Base-by-base conservation (phyloP, 2,329 filamentous ascomycete species). In the Penicillium capsulatum region DNA sequence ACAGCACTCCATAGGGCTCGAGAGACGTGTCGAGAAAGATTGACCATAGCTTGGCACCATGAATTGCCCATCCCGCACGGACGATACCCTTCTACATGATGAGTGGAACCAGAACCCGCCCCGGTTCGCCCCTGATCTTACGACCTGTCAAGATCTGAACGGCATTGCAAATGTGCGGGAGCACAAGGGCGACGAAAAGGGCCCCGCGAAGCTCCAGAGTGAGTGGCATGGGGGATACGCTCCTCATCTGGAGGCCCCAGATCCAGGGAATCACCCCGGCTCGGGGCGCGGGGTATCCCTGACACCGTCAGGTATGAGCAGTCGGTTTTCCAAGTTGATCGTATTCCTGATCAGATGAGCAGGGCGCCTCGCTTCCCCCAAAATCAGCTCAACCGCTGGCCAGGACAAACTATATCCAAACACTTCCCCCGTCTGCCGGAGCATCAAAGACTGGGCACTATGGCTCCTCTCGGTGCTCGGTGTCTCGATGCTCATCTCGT, bases 21-120 rank as follows among this genome's bases (percentile, higher is more conserved):
- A 5, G 19, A 22, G 19, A 22, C 19, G 5, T 5, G 19, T 22
- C 19, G 19, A 5, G 19, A 22, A 17, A n/a, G 7, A 11, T 22
- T 6, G 2, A 22, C 8, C 16, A 26, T 3, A 5, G 11, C 7
- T 16, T 26, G 16, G 3, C 43, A 44, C 20, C 29, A 77, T 78
- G 75, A 78, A 77, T 49, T 75, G 75, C 44, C 73, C 75, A 9
- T 75, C 74, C 19, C 70, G 74, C 45, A 75, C 72, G 34, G 75
- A 77, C 50, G 65, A 68, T 42, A 64, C 60, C 34, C 62, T 71
- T 35, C 58, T 67, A 33, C 73, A 75, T 46, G 68, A 71, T 34
- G 64, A 66, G 17, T 77, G 70, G 67, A 78, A 78, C 57, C 75
- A 77, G 62, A 75, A 66, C 58, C 75, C 75, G 20, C 68, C 72